Conservation (phyloP, 1,284 basidiomycete species). For the Ceratobasidium sp. region DNA sequence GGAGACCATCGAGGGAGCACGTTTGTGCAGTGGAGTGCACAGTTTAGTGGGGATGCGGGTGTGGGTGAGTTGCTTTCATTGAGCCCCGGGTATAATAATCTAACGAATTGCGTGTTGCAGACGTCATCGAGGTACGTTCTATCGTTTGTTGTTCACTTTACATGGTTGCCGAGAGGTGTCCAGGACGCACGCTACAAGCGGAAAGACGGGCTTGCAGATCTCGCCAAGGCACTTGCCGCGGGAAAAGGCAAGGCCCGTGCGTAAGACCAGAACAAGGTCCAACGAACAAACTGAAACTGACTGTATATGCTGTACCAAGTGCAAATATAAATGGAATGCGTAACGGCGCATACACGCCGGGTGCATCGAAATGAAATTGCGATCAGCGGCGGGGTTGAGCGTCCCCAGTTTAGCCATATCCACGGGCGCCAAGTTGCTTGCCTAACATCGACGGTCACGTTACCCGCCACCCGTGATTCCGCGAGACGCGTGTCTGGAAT, state of each 20-base stretch:
- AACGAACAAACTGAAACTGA: not conserved
- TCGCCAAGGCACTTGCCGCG: conserved; percentile 24
- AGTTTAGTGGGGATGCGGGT: conserved; percentile 35
- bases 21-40: conserved; percentile 40
- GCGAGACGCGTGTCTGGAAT: not conserved
- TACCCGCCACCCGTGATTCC: conserved; percentile 6
- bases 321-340: not conserved
- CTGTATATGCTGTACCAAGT: conserved; percentile 1
- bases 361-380: conserved; percentile 12
- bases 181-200: conserved; percentile 40
- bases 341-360: conserved; percentile 3
- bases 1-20: conserved; percentile 23
- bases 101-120: not conserved
- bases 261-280: not conserved
- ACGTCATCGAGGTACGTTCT: conserved; percentile 25
- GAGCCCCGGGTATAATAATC: not conserved
- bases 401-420: not conserved
- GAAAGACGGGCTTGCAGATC: conserved; percentile 23
- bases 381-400: conserved; percentile 22
- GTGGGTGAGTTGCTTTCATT: conserved; percentile 20
- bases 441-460: not conserved
- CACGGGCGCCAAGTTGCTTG: no score
- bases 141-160: not conserved
- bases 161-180: not conserved
- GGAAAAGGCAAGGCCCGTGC: conserved; percentile 35